Evolutionary conservation across 129 eudicot species (phyloP).

Genomic region (Ambrosia trifida): DNA sequence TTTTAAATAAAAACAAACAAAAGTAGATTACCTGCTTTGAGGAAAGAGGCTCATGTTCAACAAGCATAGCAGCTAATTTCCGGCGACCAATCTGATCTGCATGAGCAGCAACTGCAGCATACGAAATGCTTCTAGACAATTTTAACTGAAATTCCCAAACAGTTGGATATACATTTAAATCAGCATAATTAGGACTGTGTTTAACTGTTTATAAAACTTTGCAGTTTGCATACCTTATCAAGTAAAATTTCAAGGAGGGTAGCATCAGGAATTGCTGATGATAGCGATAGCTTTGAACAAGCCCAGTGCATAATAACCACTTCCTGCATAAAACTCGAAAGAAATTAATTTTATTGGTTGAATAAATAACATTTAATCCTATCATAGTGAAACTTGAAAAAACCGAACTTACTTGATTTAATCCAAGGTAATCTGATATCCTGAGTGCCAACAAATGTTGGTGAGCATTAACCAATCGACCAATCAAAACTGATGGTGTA

Average conservation of each 20-base stretch:
- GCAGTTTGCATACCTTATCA: conserved; percentile 61
- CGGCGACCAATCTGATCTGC: conserved; percentile 94
- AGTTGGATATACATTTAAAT: conserved; percentile 22
- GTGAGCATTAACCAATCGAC: conserved; percentile 88
- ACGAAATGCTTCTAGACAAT: conserved; percentile 88
- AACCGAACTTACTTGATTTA: conserved; percentile 67
- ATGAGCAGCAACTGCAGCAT: conserved; percentile 99
- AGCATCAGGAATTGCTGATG: conserved; percentile 70
- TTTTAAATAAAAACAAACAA: not conserved
- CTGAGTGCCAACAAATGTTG: conserved; percentile 82
- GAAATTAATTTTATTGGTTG: not conserved
- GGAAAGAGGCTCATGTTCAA: conserved; percentile 97
- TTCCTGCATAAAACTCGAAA: conserved; percentile 54
- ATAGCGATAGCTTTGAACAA: conserved; percentile 77
- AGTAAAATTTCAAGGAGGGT: conserved; percentile 76
- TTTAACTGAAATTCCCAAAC: conserved; percentile 61
- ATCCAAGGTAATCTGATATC: conserved; percentile 83
- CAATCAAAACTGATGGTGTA: conserved; percentile 91
- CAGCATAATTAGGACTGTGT: conserved; percentile 6
- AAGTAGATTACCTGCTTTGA: conserved; percentile 74
- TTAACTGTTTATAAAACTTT: not conserved
- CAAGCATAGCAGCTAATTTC: conserved; percentile 96
- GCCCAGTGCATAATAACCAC: conserved; percentile 99
- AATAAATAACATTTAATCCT: not conserved
- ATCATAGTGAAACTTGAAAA: conserved; percentile 9